These are phyloP conservation scores for Puccinia polysora DNA, from an alignment of 1,284 basidiomycete genomes.

Conservation along the genomic window DNA sequence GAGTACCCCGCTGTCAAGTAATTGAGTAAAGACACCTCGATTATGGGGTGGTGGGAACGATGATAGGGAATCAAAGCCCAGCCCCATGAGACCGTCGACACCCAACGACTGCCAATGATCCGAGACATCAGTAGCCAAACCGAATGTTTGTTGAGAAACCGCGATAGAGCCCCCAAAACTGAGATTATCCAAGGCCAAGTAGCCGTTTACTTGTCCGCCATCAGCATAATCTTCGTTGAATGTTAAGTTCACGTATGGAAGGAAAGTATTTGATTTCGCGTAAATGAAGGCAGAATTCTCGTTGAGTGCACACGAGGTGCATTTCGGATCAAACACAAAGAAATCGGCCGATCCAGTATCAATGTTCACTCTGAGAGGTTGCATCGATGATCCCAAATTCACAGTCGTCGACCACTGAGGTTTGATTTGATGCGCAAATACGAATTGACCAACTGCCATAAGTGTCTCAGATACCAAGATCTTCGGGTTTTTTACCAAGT, in stretches of 20 bases:
- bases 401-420: conserved; percentile 33
- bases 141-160: conserved; percentile 17
- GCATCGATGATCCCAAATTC: conserved; percentile 18
- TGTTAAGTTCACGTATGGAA: neutral
- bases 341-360: conserved; percentile 38
- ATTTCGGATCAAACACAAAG: conserved; percentile 33
- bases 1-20: neutral
- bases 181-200: conserved; percentile 10
- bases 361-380: conserved; percentile 27
- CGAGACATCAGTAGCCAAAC: conserved; percentile 31
- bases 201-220: conserved; percentile 16
- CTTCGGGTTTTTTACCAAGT: no score
- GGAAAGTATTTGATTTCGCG: conserved; percentile 8
- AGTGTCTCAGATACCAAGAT: no score
- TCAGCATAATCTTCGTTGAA: conserved; percentile 26
- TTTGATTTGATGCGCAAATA: neutral
- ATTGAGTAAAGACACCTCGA: conserved; percentile 31
- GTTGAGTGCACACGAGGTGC: conserved; percentile 13
- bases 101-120: conserved; percentile 16
- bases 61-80: conserved; percentile 29
- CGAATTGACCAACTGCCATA: neutral
- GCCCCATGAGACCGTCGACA: conserved; percentile 33
- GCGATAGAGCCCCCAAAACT: neutral
- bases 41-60: conserved; percentile 12
- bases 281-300: neutral